Evolutionary conservation across 177 flowering plant species (phyloP).

Genomic region (Vitis hybrid): DNA sequence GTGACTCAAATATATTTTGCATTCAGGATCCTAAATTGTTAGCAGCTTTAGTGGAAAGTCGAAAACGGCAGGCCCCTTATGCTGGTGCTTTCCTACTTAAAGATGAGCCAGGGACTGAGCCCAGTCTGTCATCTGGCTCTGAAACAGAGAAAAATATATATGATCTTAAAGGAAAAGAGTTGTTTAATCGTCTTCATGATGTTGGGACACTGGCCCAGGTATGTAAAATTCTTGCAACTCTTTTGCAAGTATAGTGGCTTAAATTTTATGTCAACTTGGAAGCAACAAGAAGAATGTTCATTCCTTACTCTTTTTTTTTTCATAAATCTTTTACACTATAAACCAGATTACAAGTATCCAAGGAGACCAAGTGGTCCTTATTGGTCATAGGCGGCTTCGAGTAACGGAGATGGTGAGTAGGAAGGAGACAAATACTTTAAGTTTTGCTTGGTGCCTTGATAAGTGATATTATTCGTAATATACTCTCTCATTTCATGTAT

Average conservation of each 20-base stretch:
- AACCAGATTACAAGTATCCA: conserved; percentile 82
- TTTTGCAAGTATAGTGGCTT: neutral
- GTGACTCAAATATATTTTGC: conserved; percentile 1
- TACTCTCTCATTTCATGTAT: neutral
- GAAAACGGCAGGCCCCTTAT: conserved; percentile 85
- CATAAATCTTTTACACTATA: conserved; percentile 9
- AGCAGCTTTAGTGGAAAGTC: conserved; percentile 79
- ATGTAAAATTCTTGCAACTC: conserved; percentile 5
- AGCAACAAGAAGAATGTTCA: neutral
- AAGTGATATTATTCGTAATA: neutral
- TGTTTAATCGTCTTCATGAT: conserved; percentile 86
- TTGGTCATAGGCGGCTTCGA: conserved; percentile 91
- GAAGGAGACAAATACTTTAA: neutral
- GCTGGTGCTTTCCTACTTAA: conserved; percentile 98
- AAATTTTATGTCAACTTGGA: neutral
- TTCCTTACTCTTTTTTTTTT: neutral
- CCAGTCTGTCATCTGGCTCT: conserved; percentile 47
- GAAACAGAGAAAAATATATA: conserved; percentile 64
- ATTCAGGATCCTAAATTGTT: conserved; percentile 90
- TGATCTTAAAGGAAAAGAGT: conserved; percentile 84
- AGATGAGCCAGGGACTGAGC: conserved; percentile 76
- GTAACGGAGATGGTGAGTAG: conserved; percentile 91
- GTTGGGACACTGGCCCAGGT: conserved; percentile 99
- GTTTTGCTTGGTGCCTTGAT: neutral
- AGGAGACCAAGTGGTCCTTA: conserved; percentile 87